A percentile compares a stretch with the other conserved stretches of the same genome.
These are phyloP conservation scores for Dryas drummondii DNA, from an alignment of 306 rosid genomes.

Conservation along the genomic window DNA sequence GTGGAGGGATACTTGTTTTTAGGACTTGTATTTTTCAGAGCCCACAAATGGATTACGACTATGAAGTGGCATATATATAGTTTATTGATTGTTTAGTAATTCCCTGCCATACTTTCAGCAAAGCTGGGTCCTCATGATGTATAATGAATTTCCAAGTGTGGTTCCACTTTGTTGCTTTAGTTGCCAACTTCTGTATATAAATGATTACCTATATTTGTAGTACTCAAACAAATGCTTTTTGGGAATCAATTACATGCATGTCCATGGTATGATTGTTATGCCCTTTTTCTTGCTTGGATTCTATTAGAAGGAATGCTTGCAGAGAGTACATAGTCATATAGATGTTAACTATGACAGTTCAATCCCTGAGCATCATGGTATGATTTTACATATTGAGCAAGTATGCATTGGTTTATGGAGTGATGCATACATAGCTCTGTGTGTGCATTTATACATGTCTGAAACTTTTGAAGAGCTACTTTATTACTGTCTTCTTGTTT, in stretches of 20 bases:
- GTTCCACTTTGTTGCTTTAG: too few relatives aligned
- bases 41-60: not conserved
- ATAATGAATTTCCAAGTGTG: not conserved
- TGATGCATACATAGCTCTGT: too few relatives aligned
- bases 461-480: too few relatives aligned
- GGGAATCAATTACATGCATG: not conserved
- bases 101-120: too few relatives aligned
- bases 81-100: too few relatives aligned
- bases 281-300: not conserved
- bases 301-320: constrained; percentile 87
- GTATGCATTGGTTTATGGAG: too few relatives aligned
- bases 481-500: too few relatives aligned
- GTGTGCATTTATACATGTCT: too few relatives aligned
- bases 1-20: too few relatives aligned
- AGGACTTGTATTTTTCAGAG: not conserved
- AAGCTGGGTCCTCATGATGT: too few relatives aligned
- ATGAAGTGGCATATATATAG: not conserved
- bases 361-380: constrained; percentile 84
- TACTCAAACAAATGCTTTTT: not conserved
- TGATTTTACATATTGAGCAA: not conserved
- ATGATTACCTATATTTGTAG: not conserved
- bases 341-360: constrained; percentile 80
- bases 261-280: not conserved
- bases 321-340: constrained; percentile 75
- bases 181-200: not conserved